These are phyloP conservation scores for Canariomyces notabilis DNA, from an alignment of 2,329 filamentous ascomycete species.

Conservation along the genomic window DNA sequence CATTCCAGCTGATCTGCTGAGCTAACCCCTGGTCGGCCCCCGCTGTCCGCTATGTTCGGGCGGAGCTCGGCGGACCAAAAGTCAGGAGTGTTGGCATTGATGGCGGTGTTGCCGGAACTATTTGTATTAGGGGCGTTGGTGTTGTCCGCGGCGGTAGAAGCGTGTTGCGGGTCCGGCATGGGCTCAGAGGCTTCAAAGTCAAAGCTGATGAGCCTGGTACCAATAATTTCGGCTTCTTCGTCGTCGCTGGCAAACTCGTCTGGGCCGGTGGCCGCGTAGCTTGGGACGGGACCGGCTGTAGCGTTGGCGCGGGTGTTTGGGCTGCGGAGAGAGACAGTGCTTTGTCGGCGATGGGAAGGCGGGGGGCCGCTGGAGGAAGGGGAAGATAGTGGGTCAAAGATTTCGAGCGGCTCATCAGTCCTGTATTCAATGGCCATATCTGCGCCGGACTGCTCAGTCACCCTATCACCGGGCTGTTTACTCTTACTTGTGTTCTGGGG, in stretches of 20 bases:
- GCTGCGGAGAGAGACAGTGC: conserved; percentile 43
- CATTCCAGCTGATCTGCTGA: background rate
- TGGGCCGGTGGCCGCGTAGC: background rate
- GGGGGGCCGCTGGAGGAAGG: background rate
- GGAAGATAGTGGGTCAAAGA: background rate
- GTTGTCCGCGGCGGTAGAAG: background rate
- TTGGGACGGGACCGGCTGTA: background rate
- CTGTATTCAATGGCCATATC: conserved; percentile 4
- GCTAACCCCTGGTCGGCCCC: background rate
- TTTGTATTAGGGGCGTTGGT: background rate
- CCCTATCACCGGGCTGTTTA: conserved; percentile 1
- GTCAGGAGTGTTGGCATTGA: conserved; percentile 33
- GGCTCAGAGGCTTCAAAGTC: conserved; percentile 55
- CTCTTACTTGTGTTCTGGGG: conserved; percentile 15
- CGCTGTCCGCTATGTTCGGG: conserved; percentile 35
- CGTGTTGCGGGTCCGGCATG: conserved; percentile 37
- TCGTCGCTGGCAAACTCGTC: conserved; percentile 54
- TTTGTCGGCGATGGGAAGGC: conserved; percentile 35
- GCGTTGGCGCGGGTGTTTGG: conserved; percentile 9
- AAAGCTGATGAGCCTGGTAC: conserved; percentile 55
- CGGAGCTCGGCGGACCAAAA: conserved; percentile 56
- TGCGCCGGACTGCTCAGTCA: background rate
- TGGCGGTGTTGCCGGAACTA: conserved; percentile 21
- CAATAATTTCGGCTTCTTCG: conserved; percentile 48
- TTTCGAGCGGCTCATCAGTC: conserved; percentile 3